Evolutionary conservation across 1,284 basidiomycete species (phyloP), one percentile per base, ranked within the genome.

Genomic region (Irpex sp.): DNA sequence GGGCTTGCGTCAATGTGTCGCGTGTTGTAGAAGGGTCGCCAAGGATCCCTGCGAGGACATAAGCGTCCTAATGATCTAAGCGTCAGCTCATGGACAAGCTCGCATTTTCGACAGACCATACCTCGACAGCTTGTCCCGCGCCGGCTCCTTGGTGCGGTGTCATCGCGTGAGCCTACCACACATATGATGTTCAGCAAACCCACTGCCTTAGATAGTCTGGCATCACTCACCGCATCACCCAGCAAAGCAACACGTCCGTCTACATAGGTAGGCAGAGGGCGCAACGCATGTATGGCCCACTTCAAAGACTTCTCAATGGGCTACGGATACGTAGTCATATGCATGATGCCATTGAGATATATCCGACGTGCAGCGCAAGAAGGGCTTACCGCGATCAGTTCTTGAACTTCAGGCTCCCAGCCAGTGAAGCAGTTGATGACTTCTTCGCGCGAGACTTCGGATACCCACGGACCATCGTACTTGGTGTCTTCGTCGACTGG

Each of bases 31-130:
- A 61, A 0, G 72, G 72, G 61, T 82, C 75, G 8, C 80, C 79
- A n/a, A 85, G 77, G 46, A 83, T 67, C 0, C 73, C 73, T 9
- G 78, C 74, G 17, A 84, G 77, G 26, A 83, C 71, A 61, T 77
- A 82, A 0, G 81, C 81, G 63, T 84, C 81, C 81, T 83, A 60
- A n/a, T 11, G 13, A 13, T 1, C 39, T 1, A 21, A 26, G 26
- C 9, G 36, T 60, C 13, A 54, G n/a, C n/a, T n/a, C 26, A 4
- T 26, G 4, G 26, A 4, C 26, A 26, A 26, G 26, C 26, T 26
- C 26, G 26, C 26, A 26, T 26, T 26, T 43, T 39, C 5, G 11
- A 35, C 26, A 1, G 33, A n/a, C 21, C 19, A 15, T 5, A 69
- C 69, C 59, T 71, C 70, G 47, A 71, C 68, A 9, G 68, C 65